Evolutionary conservation across 2,329 filamentous ascomycete species (phyloP).

Genomic region (Neodidymelliopsis sp.): DNA sequence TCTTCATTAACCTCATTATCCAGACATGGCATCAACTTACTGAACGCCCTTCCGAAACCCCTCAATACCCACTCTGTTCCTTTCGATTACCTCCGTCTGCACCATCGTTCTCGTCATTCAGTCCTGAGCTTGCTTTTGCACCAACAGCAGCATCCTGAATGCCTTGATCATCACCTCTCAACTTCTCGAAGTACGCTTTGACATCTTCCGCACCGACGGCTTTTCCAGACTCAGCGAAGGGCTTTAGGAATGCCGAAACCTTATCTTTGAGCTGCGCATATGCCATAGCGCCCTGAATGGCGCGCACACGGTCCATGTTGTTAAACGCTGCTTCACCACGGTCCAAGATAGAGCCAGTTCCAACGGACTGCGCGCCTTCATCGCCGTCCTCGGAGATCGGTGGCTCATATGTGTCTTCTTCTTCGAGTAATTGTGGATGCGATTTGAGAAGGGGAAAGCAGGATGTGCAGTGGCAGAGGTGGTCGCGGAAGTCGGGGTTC

Average conservation of each 20-base stretch:
- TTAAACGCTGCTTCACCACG: conserved; percentile 91
- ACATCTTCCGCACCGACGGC: conserved; percentile 94
- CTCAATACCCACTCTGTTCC: conserved; percentile 52
- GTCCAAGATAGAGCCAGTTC: conserved; percentile 84
- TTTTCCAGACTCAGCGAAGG: conserved; percentile 90
- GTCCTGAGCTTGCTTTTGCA: conserved; percentile 38
- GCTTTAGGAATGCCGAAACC: conserved; percentile 91
- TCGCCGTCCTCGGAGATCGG: conserved; percentile 72
- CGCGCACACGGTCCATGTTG: conserved; percentile 89
- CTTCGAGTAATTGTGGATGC: conserved; percentile 85
- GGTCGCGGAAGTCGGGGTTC: conserved; percentile 76
- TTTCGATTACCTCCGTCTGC: conserved; percentile 40
- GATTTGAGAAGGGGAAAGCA: conserved; percentile 77
- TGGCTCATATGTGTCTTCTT: conserved; percentile 93
- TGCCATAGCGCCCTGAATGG: conserved; percentile 95
- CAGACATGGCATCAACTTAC: conserved; percentile 4
- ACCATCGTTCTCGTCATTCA: conserved; percentile 36
- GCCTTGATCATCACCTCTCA: conserved; percentile 83
- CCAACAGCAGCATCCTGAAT: conserved; percentile 57
- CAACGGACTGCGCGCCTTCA: conserved; percentile 64
- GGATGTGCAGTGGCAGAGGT: conserved; percentile 81
- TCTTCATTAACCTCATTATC: conserved; percentile 1
- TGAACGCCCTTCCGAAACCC: not conserved
- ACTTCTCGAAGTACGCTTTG: conserved; percentile 92
- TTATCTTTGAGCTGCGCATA: conserved; percentile 97